A percentile compares a stretch with the other conserved stretches of the same genome.
These are phyloP conservation scores for Coprinellus aureogranulatus DNA, from an alignment of 768 basidiomycete genomes.

Conservation along the genomic window DNA sequence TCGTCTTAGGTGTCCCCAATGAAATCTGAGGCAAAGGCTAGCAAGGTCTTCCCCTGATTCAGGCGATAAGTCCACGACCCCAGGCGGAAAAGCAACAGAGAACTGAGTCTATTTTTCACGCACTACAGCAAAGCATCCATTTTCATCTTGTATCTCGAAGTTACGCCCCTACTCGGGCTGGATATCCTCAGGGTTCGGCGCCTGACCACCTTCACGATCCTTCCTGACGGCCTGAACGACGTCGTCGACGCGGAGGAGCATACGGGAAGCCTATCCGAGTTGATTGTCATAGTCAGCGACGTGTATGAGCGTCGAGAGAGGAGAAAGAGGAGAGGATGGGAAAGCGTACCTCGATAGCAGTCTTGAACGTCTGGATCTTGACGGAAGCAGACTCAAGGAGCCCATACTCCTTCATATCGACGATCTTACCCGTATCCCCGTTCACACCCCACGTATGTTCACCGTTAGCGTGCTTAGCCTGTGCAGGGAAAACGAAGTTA, in stretches of 20 bases:
- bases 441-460: conserved; percentile 92
- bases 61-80: too few relatives aligned
- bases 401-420: conserved; percentile 93
- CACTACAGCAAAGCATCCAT: too few relatives aligned
- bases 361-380: conserved; percentile 97
- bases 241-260: conserved; percentile 90
- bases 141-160: too few relatives aligned
- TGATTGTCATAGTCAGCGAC: too few relatives aligned
- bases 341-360: conserved; percentile 80
- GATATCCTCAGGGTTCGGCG: conserved; percentile 59
- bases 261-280: conserved; percentile 82
- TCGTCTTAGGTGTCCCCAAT: too few relatives aligned
- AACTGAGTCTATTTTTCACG: too few relatives aligned
- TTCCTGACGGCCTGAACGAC: conserved; percentile 87
- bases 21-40: too few relatives aligned
- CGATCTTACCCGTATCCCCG: conserved; percentile 93
- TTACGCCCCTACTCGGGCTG: conserved; percentile 31
- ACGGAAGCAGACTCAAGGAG: conserved; percentile 95
- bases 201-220: conserved; percentile 56
- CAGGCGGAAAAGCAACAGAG: too few relatives aligned
- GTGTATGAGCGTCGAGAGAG: not conserved
- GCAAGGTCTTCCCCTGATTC: too few relatives aligned
- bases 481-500: conserved; percentile 4
- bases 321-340: not conserved
- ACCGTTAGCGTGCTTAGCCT: conserved; percentile 95